Percentiles rank a stretch among this genome's conserved stretches.
These are phyloP conservation scores for Wallemia hederae DNA, from an alignment of 1,284 basidiomycete species.

Conservation along the genomic window DNA sequence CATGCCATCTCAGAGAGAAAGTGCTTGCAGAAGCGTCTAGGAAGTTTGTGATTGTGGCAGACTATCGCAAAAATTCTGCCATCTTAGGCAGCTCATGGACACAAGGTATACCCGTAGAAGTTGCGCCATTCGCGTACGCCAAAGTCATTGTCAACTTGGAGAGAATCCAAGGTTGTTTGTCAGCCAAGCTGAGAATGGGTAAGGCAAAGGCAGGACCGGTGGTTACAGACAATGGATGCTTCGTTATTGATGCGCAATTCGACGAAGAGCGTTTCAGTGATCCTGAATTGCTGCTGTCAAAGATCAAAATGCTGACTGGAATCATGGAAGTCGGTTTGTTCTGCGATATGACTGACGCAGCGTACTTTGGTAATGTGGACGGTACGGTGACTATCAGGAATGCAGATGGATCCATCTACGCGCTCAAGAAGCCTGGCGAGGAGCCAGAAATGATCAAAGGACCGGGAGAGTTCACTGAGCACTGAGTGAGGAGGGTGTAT, in stretches of 20 bases:
- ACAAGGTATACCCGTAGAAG: slow-evolving; percentile 80
- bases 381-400: slow-evolving; percentile 18
- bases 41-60: slow-evolving; percentile 49
- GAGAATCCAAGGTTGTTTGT: slow-evolving; percentile 25
- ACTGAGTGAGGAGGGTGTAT: too few relatives aligned
- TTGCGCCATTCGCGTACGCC: slow-evolving; percentile 81
- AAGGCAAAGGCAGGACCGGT: slow-evolving; percentile 42
- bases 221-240: slow-evolving; percentile 85
- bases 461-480: background rate
- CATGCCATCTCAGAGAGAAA: slow-evolving; percentile 88
- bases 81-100: slow-evolving; percentile 22
- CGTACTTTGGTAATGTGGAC: slow-evolving; percentile 40
- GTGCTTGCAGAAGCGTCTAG: slow-evolving; percentile 87
- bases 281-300: slow-evolving; percentile 7
- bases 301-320: slow-evolving; percentile 45
- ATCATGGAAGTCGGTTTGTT: slow-evolving; percentile 93
- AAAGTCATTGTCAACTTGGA: slow-evolving; percentile 45
- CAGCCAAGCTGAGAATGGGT: slow-evolving; percentile 44
- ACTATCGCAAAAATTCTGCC: slow-evolving; percentile 53
- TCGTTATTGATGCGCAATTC: slow-evolving; percentile 79
- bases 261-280: slow-evolving; percentile 21
- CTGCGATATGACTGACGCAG: slow-evolving; percentile 71
- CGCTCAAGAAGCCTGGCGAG: slow-evolving; percentile 7
- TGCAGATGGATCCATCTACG: slow-evolving; percentile 14
- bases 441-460: background rate